Conservation (phyloP, 805 yeast species). For the Hanseniaspora lachancei region DNA sequence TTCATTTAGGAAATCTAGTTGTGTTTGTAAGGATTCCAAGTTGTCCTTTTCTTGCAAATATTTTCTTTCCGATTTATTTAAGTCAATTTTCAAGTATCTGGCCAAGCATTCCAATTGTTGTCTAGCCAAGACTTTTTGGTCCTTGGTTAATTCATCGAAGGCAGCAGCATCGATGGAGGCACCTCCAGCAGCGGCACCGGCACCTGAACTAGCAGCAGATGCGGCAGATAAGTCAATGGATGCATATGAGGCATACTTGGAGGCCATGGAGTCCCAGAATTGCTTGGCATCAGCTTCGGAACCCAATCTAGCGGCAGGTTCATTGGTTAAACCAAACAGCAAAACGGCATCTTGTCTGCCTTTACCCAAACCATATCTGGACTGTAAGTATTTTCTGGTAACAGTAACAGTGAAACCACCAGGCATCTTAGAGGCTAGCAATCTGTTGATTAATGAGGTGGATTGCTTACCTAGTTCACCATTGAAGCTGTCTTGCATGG, state of each 20-base stretch:
- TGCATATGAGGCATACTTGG: slow-evolving; percentile 70
- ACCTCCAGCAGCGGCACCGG: slow-evolving; percentile 56
- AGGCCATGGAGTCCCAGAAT: slow-evolving; percentile 68
- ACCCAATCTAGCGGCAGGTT: slow-evolving; percentile 81
- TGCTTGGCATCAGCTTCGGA: slow-evolving; percentile 82
- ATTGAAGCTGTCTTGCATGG: slow-evolving; percentile 77
- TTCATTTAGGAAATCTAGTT: slow-evolving; percentile 59
- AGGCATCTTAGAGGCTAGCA: slow-evolving; percentile 96
- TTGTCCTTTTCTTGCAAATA: slow-evolving; percentile 69
- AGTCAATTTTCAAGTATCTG: slow-evolving; percentile 82
- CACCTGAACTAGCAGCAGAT: slow-evolving; percentile 39
- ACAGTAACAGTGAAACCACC: slow-evolving; percentile 93
- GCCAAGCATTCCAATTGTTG: slow-evolving; percentile 77
- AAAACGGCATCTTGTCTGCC: slow-evolving; percentile 92
- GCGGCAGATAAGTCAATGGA: slow-evolving; percentile 68
- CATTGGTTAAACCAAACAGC: slow-evolving; percentile 69
- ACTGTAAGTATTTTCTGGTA: slow-evolving; percentile 83
- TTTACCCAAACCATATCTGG: slow-evolving; percentile 82
- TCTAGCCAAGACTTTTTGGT: slow-evolving; percentile 36
- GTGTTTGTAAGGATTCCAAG: slow-evolving; percentile 67
- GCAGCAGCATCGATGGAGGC: slow-evolving; percentile 93
- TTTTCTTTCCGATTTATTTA: slow-evolving; percentile 80
- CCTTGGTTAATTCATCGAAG: slow-evolving; percentile 50
- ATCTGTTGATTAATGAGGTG: slow-evolving; percentile 72
- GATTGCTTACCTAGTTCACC: slow-evolving; percentile 93